phyloP scores from a whole-genome alignment of 164 flowering plant genomes.

The Magnolia officinalis region DNA sequence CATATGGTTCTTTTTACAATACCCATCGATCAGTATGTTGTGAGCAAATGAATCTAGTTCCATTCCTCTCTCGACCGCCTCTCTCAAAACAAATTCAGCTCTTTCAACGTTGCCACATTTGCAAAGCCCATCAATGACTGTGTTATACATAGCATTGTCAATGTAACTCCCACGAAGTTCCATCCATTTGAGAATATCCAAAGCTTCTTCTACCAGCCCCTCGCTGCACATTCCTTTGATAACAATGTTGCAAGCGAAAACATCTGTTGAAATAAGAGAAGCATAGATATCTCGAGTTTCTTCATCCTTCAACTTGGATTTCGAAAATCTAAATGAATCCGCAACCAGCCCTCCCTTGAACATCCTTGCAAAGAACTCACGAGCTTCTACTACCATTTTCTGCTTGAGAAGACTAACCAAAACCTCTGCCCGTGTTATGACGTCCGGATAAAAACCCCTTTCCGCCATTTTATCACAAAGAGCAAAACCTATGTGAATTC shows the following conservation, averaged over 20 bases:
- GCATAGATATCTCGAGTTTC: background rate
- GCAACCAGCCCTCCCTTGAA: background rate
- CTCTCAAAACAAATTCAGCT: background rate
- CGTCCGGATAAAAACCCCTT: background rate
- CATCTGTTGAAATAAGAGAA: slow-evolving; percentile 1
- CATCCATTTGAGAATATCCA: background rate
- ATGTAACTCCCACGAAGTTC: background rate
- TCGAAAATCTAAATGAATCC: background rate
- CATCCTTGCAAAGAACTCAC: background rate
- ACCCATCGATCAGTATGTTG: slow-evolving; percentile 5
- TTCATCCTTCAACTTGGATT: background rate
- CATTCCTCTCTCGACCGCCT: background rate
- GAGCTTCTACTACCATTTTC: background rate
- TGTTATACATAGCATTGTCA: background rate
- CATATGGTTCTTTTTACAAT: background rate
- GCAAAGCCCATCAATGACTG: no score
- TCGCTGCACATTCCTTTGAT: background rate
- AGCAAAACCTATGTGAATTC: background rate
- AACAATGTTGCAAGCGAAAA: background rate
- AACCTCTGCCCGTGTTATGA: background rate
- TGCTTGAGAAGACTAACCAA: background rate
- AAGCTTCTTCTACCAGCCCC: slow-evolving; percentile 1
- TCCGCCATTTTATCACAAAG: background rate
- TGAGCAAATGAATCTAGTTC: background rate
- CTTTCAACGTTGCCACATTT: background rate